Evolutionary conservation across 352 stramenopile species (phyloP), one percentile per base, ranked within the genome.

Genomic region (Phytophthora sp.): DNA sequence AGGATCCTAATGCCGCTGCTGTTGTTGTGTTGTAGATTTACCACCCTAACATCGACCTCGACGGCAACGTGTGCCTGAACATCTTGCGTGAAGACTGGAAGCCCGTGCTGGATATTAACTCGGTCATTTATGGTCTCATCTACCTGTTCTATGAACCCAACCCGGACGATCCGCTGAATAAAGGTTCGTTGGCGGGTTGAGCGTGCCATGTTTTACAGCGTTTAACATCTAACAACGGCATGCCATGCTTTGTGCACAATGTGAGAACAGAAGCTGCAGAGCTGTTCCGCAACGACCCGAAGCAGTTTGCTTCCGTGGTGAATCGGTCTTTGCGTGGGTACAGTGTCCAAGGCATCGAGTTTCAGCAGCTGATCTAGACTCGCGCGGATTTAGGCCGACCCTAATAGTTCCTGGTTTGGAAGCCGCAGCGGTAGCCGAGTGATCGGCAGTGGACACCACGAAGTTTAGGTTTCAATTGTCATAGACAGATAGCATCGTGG

Each of bases 61-160:
- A 99, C 62, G 97, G 97, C 34, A 99, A 99, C 59, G 97, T 99
- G 55, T 99, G 97, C 79, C 77, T 99, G 28, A 98, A 98, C 77
- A 98, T 98, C 64, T 76, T 99, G 46, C 87, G 97, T 38, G 96
- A 99, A 67, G 97, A 99, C 88, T 99, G 97, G 97, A 99, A 99
- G 72, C 97, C 84, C 17, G 97, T 99, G 43, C 78, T 99, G 61
- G 97, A 99, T 80, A 99, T 99, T 74, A 99, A 99, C 79, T 95
- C 96, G 18, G 97, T 99, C 68, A 99, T 99, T 76, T 99, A 99
- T 79, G 96, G 97, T 42, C 77, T 99, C 39, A 99, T 99, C 82
- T 99, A 99, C 74, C 80, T 99, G 38, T 99, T 99, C 81, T 99
- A 99, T 77, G 97, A 99, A 72, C 97, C 97, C 31, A 99, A 99